Percentiles rank a stretch among this genome's conserved stretches.
These are phyloP conservation scores for Parsonsia alboflavescens DNA, from an alignment of 257 asterid genomes.

Conservation along the genomic window DNA sequence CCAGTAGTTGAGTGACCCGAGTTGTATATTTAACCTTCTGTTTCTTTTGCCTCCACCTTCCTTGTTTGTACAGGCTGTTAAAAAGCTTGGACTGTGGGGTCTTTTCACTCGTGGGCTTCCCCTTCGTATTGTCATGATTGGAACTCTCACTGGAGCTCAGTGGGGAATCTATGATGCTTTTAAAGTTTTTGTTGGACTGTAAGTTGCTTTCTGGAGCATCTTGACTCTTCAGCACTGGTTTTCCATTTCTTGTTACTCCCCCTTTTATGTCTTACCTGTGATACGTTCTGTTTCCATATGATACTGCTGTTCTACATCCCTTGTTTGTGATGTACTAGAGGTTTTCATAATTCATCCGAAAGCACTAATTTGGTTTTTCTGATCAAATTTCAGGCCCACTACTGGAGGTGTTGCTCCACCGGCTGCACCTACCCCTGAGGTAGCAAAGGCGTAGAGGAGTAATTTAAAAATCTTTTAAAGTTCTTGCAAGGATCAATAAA, in stretches of 20 bases:
- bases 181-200: conserved; percentile 91
- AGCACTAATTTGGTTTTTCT: conserved; percentile 15
- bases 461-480: conserved; percentile 16
- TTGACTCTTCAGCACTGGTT: background rate
- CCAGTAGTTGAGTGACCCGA: background rate
- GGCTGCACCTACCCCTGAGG: conserved; percentile 31
- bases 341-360: background rate
- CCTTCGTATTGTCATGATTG: conserved; percentile 92
- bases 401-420: conserved; percentile 68
- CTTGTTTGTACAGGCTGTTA: conserved; percentile 52
- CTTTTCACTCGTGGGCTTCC: conserved; percentile 90
- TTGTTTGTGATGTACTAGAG: background rate
- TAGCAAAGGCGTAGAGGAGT: conserved; percentile 39
- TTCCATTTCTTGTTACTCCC: background rate
- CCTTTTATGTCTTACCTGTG: background rate
- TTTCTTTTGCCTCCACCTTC: background rate
- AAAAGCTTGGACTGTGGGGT: conserved; percentile 67
- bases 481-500: conserved; percentile 33
- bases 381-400: conserved; percentile 54
- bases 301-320: background rate
- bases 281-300: background rate
- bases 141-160: conserved; percentile 97
- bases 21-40: background rate
- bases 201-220: conserved; percentile 27
- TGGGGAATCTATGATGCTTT: conserved; percentile 97